Conservation (phyloP, 75 land plant species). For the Picea sitchensis region DNA sequence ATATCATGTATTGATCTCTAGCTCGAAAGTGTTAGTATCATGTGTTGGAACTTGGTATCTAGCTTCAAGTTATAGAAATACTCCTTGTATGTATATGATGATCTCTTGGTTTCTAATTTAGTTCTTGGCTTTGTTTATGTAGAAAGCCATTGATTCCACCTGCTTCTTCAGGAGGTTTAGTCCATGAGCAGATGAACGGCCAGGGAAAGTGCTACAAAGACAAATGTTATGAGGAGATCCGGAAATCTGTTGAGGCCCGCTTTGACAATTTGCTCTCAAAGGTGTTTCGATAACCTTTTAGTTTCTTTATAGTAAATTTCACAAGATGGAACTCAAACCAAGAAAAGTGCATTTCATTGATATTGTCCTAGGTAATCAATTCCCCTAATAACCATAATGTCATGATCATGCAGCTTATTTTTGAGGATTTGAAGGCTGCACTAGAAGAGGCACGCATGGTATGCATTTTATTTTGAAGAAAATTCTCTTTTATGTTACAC, state of each 20-base stretch:
- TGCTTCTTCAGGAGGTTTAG: constrained; percentile 47
- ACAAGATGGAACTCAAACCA: background rate
- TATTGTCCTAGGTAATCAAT: background rate
- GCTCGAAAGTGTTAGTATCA: background rate
- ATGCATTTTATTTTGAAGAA: constrained; percentile 3
- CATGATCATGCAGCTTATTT: constrained; percentile 57
- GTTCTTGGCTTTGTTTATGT: constrained; percentile 2
- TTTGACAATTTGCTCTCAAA: constrained; percentile 69
- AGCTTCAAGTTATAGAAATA: background rate
- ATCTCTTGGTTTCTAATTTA: constrained; percentile 3
- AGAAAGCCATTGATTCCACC: constrained; percentile 46
- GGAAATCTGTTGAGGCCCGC: constrained; percentile 79
- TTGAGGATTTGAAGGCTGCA: constrained; percentile 81
- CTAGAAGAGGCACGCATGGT: constrained; percentile 90
- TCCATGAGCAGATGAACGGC: constrained; percentile 57
- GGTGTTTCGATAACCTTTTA: constrained; percentile 25
- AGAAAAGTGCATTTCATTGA: background rate
- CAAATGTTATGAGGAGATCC: constrained; percentile 91
- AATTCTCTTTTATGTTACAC: no score
- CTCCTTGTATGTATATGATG: background rate
- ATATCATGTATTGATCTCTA: no score
- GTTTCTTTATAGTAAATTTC: background rate
- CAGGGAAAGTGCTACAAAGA: constrained; percentile 89
- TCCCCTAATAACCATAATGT: background rate
- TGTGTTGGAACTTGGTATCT: background rate